Conservation (phyloP, 345 rosid species). For the Angophora floribunda region DNA sequence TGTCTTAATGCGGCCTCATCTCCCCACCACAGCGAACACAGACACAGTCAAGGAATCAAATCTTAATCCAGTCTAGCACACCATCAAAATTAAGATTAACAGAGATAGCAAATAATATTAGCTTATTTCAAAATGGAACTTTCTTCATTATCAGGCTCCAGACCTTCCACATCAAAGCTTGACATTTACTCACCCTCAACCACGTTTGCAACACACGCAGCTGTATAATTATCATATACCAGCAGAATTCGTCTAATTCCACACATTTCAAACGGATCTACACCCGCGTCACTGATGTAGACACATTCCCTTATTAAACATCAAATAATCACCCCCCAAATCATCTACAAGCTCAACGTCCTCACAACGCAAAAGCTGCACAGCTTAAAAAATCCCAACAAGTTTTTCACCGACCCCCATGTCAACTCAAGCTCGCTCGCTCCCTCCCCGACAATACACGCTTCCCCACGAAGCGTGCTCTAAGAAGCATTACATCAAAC, state of each 20-base stretch:
- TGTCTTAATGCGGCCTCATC: neutral
- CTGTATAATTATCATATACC: neutral
- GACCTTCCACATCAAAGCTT: neutral
- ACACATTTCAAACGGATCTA: neutral
- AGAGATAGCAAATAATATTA: neutral
- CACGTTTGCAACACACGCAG: neutral
- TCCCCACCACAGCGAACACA: neutral
- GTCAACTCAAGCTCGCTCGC: neutral
- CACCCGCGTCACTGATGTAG: neutral
- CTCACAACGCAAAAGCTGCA: neutral
- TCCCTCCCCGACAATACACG: neutral
- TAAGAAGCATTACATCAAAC: neutral
- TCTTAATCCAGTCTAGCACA: neutral
- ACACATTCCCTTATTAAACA: neutral
- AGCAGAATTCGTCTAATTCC: neutral
- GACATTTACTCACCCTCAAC: neutral
- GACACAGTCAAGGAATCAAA: neutral
- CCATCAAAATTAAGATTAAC: neutral
- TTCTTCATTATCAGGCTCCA: neutral
- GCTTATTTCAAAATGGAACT: neutral
- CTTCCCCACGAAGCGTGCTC: neutral
- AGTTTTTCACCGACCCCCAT: neutral
- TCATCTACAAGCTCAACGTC: neutral
- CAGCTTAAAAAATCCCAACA: neutral
- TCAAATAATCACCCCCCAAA: neutral